Evolutionary conservation across 106 monocot genomes (phyloP), one percentile per base, ranked within the genome.

Genomic region (Vanilla planifolia): DNA sequence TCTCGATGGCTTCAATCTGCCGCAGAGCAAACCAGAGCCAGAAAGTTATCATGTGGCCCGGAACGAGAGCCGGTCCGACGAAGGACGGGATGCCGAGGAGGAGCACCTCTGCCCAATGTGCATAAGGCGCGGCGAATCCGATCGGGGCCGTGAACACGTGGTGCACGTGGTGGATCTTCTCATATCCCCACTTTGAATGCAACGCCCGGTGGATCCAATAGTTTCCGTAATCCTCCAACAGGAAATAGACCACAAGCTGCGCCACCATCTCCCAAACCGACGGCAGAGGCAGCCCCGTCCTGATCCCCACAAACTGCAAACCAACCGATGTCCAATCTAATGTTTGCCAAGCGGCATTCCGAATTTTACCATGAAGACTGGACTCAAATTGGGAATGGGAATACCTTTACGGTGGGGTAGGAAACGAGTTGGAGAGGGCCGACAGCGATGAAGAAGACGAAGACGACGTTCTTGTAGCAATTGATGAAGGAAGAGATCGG

Each of bases 61-160:
- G 95, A 8, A 59, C 83, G 2, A 90, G 33, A 14, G 80, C 80
- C 8, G 86, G 95, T 6, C 86, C 95, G 0, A 74, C 67, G n/a
- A 89, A 82, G 2, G 93, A 71, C n/a, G 93, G 89, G n/a, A 85
- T 75, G 6, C 93, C 93, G 5, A 89, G 82, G 6, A 85, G n/a
- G 16, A 93, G 53, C 8, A 89, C 80, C 66, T 94, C 89, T 0
- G 75, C 70, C 93, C 83, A 89, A 60, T 94, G 89, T 0, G 85
- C 89, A 24, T 94, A 89, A 0, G 94, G 82, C 0, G 89, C 94
- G 0, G 89, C 94, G 47, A 86, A 94, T 25, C 85, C 85, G 11
- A 94, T 58, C 2, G 94, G 94, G 0, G 94, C 83, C 0, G 80
- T 89, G 73, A 75, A 89, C 72, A 89, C 94, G 43, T 94, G 94